Evolutionary conservation across 2,329 filamentous ascomycete species (phyloP).

Genomic region (Colletotrichum higginsianum): DNA sequence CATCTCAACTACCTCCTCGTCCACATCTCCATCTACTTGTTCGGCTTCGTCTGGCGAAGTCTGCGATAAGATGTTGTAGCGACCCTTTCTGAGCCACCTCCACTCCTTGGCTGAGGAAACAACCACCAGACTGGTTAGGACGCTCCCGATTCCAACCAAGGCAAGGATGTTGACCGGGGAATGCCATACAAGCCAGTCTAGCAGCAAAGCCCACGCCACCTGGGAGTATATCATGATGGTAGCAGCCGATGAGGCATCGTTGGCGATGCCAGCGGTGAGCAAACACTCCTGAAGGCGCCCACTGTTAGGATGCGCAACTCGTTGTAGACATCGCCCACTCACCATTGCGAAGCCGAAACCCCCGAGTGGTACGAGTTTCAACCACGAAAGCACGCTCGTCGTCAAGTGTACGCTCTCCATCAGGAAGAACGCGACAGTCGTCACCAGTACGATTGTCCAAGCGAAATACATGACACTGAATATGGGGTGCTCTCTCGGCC

Average conservation of each 20-base stretch:
- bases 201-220: conserved; percentile 26
- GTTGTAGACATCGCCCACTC: neutral
- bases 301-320: neutral
- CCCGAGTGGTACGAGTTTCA: conserved; percentile 30
- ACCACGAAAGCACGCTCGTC: conserved; percentile 11
- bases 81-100: conserved; percentile 12
- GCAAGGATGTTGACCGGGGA: conserved; percentile 22
- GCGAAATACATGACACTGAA: conserved; percentile 31
- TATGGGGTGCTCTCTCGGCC: conserved; percentile 16
- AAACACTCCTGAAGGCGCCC: conserved; percentile 16
- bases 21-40: neutral
- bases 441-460: conserved; percentile 25
- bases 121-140: conserved; percentile 19
- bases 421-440: conserved; percentile 9
- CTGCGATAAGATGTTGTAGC: neutral
- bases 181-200: conserved; percentile 25
- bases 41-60: neutral
- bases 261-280: conserved; percentile 28
- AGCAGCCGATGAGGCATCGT: conserved; percentile 24
- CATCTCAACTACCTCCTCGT: conserved; percentile 25
- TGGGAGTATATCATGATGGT: conserved; percentile 34
- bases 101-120: conserved; percentile 33
- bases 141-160: conserved; percentile 23
- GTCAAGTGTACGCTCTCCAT: conserved; percentile 24
- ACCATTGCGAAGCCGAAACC: conserved; percentile 35